Conservation (phyloP, 306 rosid species). For the Hippophae tibetana region DNA sequence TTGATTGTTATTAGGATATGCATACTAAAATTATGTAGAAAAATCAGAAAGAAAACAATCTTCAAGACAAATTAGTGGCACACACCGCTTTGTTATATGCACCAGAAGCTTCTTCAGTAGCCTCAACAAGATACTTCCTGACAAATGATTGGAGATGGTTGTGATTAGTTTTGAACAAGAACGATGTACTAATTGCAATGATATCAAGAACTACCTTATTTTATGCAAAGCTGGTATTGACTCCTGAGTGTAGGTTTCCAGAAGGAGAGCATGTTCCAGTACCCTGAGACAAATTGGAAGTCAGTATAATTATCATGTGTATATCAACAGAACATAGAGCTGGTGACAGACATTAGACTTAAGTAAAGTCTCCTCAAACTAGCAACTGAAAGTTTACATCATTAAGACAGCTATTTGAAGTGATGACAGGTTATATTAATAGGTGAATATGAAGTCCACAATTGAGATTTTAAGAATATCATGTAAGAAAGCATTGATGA, state of each 20-base stretch:
- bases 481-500: too few relatives aligned
- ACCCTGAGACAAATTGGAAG: slow-evolving; percentile 42
- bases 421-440: too few relatives aligned
- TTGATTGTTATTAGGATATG: too few relatives aligned
- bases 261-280: slow-evolving; percentile 60
- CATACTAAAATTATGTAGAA: too few relatives aligned
- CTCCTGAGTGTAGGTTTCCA: slow-evolving; percentile 73
- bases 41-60: too few relatives aligned
- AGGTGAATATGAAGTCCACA: too few relatives aligned
- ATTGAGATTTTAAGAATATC: too few relatives aligned
- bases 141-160: slow-evolving; percentile 6
- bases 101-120: slow-evolving; percentile 81
- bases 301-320: slow-evolving; percentile 13
- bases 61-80: neutral
- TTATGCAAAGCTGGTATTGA: slow-evolving; percentile 75
- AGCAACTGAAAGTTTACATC: too few relatives aligned
- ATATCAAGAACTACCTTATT: slow-evolving; percentile 47
- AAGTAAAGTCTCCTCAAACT: too few relatives aligned
- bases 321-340: neutral
- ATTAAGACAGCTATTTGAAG: too few relatives aligned
- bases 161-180: slow-evolving; percentile 5
- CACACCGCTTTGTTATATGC: slow-evolving; percentile 85
- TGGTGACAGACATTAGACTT: too few relatives aligned
- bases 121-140: slow-evolving; percentile 83
- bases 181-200: slow-evolving; percentile 9